A percentile compares a stretch with the other conserved stretches of the same genome.
These are phyloP conservation scores for Ascochyta pisi DNA, from an alignment of 2,329 filamentous ascomycete species.

Conservation along the genomic window DNA sequence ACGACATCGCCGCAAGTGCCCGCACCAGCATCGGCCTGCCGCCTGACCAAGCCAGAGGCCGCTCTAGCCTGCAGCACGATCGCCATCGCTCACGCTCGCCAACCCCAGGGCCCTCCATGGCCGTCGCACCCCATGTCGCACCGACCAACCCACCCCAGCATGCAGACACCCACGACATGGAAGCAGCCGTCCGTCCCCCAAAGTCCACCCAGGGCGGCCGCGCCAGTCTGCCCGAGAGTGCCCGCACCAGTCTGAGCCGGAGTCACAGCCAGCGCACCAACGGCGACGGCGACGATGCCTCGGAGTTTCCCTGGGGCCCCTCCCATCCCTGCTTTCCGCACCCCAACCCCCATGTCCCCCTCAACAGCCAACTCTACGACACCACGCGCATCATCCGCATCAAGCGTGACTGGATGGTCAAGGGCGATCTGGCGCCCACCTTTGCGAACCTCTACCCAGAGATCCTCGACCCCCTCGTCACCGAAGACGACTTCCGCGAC, in stretches of 20 bases:
- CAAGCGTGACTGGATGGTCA: constrained; percentile 86
- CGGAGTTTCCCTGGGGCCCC: constrained; percentile 85
- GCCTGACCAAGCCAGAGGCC: constrained; percentile 31
- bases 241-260: constrained; percentile 38
- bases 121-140: constrained; percentile 28
- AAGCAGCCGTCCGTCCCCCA: constrained; percentile 26
- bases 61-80: constrained; percentile 34
- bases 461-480: constrained; percentile 85
- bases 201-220: constrained; percentile 21
- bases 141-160: constrained; percentile 21
- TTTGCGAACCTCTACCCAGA: constrained; percentile 97
- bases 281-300: constrained; percentile 52
- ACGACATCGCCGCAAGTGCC: constrained; percentile 46
- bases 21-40: constrained; percentile 63
- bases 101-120: constrained; percentile 37
- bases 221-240: constrained; percentile 38
- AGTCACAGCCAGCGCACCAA: constrained; percentile 53
- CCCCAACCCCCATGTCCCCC: constrained; percentile 86
- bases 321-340: constrained; percentile 95
- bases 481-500: constrained; percentile 84
- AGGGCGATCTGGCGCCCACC: constrained; percentile 87
- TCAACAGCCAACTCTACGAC: constrained; percentile 74
- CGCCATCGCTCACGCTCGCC: constrained; percentile 25
- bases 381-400: constrained; percentile 91
- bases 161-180: constrained; percentile 30